A percentile compares a stretch with the other conserved stretches of the same genome.
phyloP scores from a whole-genome alignment of 345 rosid genomes.

The Citrus reticulata region DNA sequence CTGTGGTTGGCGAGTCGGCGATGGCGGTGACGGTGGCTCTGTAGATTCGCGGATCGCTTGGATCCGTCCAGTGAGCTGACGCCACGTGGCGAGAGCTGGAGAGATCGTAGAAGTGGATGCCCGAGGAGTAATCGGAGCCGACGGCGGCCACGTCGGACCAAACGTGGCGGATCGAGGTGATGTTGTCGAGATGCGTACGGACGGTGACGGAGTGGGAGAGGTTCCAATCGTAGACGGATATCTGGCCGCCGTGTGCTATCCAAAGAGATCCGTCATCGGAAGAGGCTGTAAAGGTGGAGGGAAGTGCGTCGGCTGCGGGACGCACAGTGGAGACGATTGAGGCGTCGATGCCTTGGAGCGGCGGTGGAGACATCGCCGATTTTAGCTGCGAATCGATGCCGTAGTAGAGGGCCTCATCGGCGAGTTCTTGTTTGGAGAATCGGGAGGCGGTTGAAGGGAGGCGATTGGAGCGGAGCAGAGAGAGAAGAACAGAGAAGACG shows the following conservation, averaged over 20 bases:
- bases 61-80: constrained; percentile 78
- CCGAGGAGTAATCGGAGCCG: constrained; percentile 62
- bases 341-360: constrained; percentile 72
- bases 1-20: constrained; percentile 46
- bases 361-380: constrained; percentile 59
- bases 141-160: constrained; percentile 63
- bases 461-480: constrained; percentile 67
- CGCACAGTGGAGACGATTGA: constrained; percentile 52
- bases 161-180: constrained; percentile 60
- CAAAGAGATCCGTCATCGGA: constrained; percentile 68
- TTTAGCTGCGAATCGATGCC: constrained; percentile 73
- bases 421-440: constrained; percentile 80
- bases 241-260: constrained; percentile 92
- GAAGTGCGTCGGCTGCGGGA: constrained; percentile 66
- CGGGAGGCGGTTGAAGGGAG: constrained; percentile 57
- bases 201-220: constrained; percentile 56
- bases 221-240: constrained; percentile 76
- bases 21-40: constrained; percentile 67
- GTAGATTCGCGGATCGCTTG: constrained; percentile 74
- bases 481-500: constrained; percentile 76
- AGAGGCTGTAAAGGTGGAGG: constrained; percentile 63
- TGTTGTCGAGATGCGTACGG: constrained; percentile 74
- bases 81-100: constrained; percentile 54
- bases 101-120: constrained; percentile 82
- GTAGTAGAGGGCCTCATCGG: constrained; percentile 83